Base-by-base conservation (phyloP, 352 stramenopile genomes). In the Phytophthora hybrid region DNA sequence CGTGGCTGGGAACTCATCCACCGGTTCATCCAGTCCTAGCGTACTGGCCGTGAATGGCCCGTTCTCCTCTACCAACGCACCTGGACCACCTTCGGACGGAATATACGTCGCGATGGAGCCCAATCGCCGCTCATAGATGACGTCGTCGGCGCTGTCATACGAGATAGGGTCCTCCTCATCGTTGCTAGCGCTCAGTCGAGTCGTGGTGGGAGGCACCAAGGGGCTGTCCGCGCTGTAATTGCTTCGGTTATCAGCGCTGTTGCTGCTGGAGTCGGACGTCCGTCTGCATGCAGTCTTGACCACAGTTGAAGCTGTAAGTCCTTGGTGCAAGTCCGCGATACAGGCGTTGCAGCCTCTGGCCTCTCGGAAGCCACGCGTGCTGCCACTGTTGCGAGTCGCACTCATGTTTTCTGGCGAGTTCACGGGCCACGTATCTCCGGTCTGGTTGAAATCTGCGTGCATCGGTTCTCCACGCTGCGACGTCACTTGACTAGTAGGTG, bases 101-200 rank as follows among this genome's bases (percentile, higher is more conserved):
- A 79, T 82, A 41, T 78, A 82, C 16, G 72, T 79, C 29, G 72
- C 76, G 23, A 82, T 70, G 2, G 76, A 80, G 3, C 76, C 76
- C 26, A 82, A 39, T 52, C 71, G 69, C 7, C 71, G 76, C 19
- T 77, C 72, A 47, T 80, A 77, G 29, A n/a, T 74, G 47, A 79
- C 62, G 32, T 82, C 69, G 49, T 85, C 75, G 1, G 68, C 67
- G 31, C 71, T 82, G 32, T 82, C 69, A 18, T 75, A 81, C 7
- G 66, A 72, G 8, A 78, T 54, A 5, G 68, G 39, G 37, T 78
- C 73, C 32, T 80, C 77, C 11, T 78, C 73, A 31, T 73, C 65
- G 23, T 68, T 73, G 55, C 64, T 73, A 5, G 63, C 47, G 29
- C 72, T 81, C 13, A 66, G 19, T 41, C 65, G 59, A 18, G 68